Conservation (phyloP, 108 stramenopile species). For the Epithemia pelagica region DNA sequence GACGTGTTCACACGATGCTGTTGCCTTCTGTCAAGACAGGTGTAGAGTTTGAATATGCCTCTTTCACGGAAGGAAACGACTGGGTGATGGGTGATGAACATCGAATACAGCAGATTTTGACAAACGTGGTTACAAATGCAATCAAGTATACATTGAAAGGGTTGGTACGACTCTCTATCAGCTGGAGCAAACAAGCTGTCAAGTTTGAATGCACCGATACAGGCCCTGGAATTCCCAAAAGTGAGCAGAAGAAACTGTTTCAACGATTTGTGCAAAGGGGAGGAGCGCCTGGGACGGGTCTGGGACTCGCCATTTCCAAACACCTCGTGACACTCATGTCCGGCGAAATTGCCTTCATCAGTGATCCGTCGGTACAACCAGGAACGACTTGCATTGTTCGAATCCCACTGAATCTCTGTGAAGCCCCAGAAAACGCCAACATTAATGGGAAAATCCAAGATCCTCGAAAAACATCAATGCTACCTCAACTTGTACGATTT, state of each 20-base stretch:
- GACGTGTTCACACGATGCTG: conserved; percentile 47
- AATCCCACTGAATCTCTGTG: conserved; percentile 40
- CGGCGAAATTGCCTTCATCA: conserved; percentile 49
- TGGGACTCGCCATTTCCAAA: conserved; percentile 72
- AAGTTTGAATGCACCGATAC: conserved; percentile 55
- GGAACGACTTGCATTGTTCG: conserved; percentile 55
- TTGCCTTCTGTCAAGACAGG: conserved; percentile 38
- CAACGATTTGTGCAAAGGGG: conserved; percentile 71
- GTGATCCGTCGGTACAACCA: conserved; percentile 44
- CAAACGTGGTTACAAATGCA: conserved; percentile 62
- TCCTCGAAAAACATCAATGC: conserved; percentile 13
- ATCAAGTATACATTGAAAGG: conserved; percentile 68
- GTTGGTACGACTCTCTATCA: conserved; percentile 29
- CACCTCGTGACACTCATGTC: conserved; percentile 54
- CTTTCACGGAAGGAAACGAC: conserved; percentile 15
- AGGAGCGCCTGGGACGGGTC: conserved; percentile 60
- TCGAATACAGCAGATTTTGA: conserved; percentile 61
- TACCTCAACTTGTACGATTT: conserved; percentile 35
- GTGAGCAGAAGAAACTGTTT: conserved; percentile 58
- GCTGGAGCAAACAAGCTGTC: conserved; percentile 26
- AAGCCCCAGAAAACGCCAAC: conserved; percentile 19
- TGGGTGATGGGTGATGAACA: conserved; percentile 59
- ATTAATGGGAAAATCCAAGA: background rate
- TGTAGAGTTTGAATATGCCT: conserved; percentile 21
- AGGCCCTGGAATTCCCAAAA: conserved; percentile 73